Percentiles rank a stretch among this genome's conserved stretches.
phyloP scores from a whole-genome alignment of 2,329 filamentous ascomycete genomes.

The Colletotrichum lupini region DNA sequence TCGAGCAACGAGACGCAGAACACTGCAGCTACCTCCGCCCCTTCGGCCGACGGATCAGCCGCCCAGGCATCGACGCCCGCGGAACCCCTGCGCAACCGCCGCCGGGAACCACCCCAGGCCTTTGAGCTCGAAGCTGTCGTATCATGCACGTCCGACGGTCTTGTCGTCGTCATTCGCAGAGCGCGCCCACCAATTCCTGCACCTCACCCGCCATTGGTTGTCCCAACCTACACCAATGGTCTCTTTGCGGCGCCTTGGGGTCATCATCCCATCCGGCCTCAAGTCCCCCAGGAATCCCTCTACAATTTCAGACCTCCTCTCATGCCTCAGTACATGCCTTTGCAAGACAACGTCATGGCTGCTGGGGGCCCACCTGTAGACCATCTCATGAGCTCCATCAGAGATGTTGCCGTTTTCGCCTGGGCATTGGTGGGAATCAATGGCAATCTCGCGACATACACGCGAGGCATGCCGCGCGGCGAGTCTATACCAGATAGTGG shows the following conservation, averaged over 20 bases:
- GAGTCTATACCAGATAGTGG: constrained; percentile 70
- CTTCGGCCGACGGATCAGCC: constrained; percentile 13
- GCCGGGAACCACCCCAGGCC: constrained; percentile 49
- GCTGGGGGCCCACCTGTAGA: constrained; percentile 66
- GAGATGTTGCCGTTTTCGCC: constrained; percentile 88
- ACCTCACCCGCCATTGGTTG: constrained; percentile 60
- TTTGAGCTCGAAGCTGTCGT: constrained; percentile 90
- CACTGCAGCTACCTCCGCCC: constrained; percentile 20
- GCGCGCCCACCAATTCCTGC: constrained; percentile 77
- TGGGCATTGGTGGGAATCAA: constrained; percentile 87
- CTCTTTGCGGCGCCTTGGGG: constrained; percentile 87
- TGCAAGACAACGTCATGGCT: constrained; percentile 55
- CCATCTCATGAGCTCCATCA: constrained; percentile 82
- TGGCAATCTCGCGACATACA: constrained; percentile 74
- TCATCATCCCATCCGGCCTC: constrained; percentile 68
- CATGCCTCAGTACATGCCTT: constrained; percentile 56
- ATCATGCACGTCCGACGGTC: constrained; percentile 87
- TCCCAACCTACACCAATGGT: constrained; percentile 65
- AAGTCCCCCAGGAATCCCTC: constrained; percentile 54
- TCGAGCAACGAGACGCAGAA: constrained; percentile 22
- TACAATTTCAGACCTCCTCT: constrained; percentile 56
- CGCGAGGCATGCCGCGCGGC: constrained; percentile 70
- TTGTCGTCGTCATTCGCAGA: constrained; percentile 82
- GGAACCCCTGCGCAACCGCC: constrained; percentile 37
- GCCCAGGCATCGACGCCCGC: constrained; percentile 9